Evolutionary conservation across 2,329 filamentous ascomycete genomes (phyloP).

Genomic region (Talaromyces atroroseus): DNA sequence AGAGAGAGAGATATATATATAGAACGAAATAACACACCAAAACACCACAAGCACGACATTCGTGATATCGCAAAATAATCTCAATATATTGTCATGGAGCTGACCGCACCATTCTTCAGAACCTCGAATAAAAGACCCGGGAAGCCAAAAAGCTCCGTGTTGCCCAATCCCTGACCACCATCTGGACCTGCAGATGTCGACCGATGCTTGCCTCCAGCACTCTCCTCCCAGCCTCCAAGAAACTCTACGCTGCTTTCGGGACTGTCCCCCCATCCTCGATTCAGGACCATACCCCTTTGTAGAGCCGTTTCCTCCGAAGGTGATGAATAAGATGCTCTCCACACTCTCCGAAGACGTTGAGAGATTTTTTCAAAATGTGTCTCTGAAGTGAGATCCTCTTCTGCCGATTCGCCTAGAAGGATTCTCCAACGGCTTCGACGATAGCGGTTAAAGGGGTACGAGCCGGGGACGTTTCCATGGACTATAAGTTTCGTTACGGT

Average conservation of each 20-base stretch:
- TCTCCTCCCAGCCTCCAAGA: constrained; percentile 80
- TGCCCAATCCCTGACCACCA: constrained; percentile 53
- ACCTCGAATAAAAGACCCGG: constrained; percentile 95
- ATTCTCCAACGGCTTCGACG: constrained; percentile 84
- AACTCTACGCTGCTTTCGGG: constrained; percentile 85
- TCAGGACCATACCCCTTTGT: constrained; percentile 71
- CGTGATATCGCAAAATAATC: constrained; percentile 6
- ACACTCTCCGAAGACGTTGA: constrained; percentile 60
- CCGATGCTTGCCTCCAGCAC: constrained; percentile 43
- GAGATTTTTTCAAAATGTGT: constrained; percentile 71
- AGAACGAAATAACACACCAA: neutral
- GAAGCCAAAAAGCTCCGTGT: constrained; percentile 86
- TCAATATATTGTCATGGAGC: constrained; percentile 83
- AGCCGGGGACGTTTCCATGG: constrained; percentile 91
- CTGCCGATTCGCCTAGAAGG: constrained; percentile 37
- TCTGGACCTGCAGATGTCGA: constrained; percentile 39
- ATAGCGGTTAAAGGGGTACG: constrained; percentile 94
- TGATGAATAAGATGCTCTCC: constrained; percentile 60
- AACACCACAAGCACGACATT: neutral
- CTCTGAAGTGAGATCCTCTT: constrained; percentile 62
- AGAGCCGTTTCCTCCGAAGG: constrained; percentile 49
- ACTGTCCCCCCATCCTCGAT: constrained; percentile 85
- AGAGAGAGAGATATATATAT: too few relatives aligned
- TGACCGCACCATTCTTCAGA: constrained; percentile 83
- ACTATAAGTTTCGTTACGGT: constrained; percentile 89